Percentiles rank a stretch among this genome's conserved stretches.
phyloP scores from a whole-genome alignment of 805 yeast genomes.

The Kazachstania bromeliacearum region DNA sequence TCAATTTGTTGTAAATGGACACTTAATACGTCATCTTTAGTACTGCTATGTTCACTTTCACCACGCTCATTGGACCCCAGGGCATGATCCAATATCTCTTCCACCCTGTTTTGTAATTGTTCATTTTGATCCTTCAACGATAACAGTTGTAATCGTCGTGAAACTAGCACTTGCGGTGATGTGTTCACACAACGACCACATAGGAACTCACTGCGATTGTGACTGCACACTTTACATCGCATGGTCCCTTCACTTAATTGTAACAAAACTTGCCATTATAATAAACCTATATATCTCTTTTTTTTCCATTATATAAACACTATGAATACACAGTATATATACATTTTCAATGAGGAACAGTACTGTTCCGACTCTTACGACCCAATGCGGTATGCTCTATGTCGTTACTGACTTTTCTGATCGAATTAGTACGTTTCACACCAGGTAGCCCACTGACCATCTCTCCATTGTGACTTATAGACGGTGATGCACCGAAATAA shows the following conservation, averaged over 20 bases:
- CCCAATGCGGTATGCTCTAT: too few relatives aligned
- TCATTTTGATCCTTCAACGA: not conserved
- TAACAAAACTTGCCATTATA: too few relatives aligned
- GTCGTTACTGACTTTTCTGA: too few relatives aligned
- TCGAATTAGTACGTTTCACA: conserved; percentile 1
- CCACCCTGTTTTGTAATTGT: not conserved
- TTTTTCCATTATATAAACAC: too few relatives aligned
- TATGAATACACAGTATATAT: too few relatives aligned
- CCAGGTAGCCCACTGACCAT: conserved; percentile 1
- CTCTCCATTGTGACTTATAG: not conserved
- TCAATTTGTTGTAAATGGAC: not conserved
- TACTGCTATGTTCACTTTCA: not conserved
- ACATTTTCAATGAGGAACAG: too few relatives aligned
- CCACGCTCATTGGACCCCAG: not conserved
- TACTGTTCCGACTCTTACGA: too few relatives aligned
- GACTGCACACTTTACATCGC: conserved; percentile 1
- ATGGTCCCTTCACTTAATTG: not conserved
- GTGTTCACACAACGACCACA: conserved; percentile 22
- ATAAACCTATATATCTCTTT: too few relatives aligned
- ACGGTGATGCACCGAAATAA: not conserved
- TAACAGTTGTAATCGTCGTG: conserved; percentile 9
- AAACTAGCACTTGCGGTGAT: conserved; percentile 17
- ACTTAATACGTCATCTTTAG: not conserved
- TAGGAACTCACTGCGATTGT: conserved; percentile 3
- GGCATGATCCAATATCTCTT: not conserved